Base-by-base conservation (phyloP, 2,329 filamentous ascomycete genomes). In the Hymenoscyphus albidus region DNA sequence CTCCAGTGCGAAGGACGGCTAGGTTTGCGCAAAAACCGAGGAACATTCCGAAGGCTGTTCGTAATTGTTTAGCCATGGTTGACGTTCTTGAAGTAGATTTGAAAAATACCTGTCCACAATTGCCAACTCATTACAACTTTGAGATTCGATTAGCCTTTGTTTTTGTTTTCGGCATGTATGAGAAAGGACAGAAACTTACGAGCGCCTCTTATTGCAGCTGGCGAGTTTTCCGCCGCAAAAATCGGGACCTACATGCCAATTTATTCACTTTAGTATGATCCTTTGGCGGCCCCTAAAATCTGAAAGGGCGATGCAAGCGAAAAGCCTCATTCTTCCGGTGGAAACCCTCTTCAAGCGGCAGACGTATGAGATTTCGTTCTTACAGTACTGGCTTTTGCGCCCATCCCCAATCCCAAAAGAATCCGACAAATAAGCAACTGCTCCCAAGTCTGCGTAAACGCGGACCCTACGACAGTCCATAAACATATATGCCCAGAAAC, bases 31-130 rank as follows among this genome's bases (percentile, higher is more conserved):
- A 83, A 61, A 83, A 88, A 38, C 87, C 87, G 16, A 86, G 76
- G 69, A 86, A 82, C 68, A 87, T 87, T 57, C 85, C 85, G 71
- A 87, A 85, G 1, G 83, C 82, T 2, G 82, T 87, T 85, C 86
- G 89, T 76, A 89, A 79, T 77, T 93, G 88, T 90, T 91, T 94
- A 67, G 87, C 88, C 90, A 94, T 94, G 35, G 35, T 35, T 35
- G 35, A 6, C 35, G 6, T 35, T 35, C 9, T 35, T 35, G 35
- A 35, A 35, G 35, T 35, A 35, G 35, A 35, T 35, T 35, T 35
- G 35, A 35, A 35, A 35, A 35, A 35, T 35, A 35, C 35, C 35
- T 35, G 68, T 93, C 90, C 18, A 68, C 63, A 61, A 38, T 38
- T 61, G 59, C 59, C 59, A 61, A 27, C 59, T 61, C 59, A 61